phyloP scores from a whole-genome alignment of 257 asterid genomes.

The Verbena officinalis region DNA sequence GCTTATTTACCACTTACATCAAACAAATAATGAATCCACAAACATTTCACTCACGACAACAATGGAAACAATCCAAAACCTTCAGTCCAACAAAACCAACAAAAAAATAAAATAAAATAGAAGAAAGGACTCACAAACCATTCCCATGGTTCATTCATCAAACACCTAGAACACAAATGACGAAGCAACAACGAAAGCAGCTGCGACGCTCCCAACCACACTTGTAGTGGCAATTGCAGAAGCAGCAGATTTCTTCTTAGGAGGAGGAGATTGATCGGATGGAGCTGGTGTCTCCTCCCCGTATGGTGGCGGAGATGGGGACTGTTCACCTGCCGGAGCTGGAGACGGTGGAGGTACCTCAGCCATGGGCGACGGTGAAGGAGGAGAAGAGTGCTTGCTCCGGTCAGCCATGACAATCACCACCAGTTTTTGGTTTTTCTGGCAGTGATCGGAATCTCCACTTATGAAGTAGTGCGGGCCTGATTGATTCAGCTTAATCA shows the following conservation, averaged over 20 bases:
- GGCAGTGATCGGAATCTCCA: slow-evolving; percentile 67
- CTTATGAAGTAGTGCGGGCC: slow-evolving; percentile 82
- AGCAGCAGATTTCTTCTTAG: slow-evolving; percentile 43
- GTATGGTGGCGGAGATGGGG: slow-evolving; percentile 46
- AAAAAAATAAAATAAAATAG: no score
- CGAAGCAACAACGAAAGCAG: slow-evolving; percentile 50
- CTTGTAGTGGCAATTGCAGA: slow-evolving; percentile 25
- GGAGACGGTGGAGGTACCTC: slow-evolving; percentile 50
- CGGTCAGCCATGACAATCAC: slow-evolving; percentile 79
- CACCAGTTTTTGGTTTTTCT: slow-evolving; percentile 59
- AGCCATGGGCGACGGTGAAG: slow-evolving; percentile 41
- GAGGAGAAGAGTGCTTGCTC: slow-evolving; percentile 43
- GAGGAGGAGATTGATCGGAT: slow-evolving; percentile 53
- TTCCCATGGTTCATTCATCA: slow-evolving; percentile 18
- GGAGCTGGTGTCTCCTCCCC: slow-evolving; percentile 39
- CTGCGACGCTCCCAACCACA: slow-evolving; percentile 40
- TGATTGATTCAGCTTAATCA: slow-evolving; percentile 46
- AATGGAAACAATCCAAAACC: slow-evolving; percentile 29
- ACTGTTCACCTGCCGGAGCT: slow-evolving; percentile 39
- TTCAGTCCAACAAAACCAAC: background rate
- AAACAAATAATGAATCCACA: slow-evolving; percentile 28
- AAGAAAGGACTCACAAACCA: background rate
- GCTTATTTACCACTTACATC: background rate
- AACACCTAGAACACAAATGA: slow-evolving; percentile 38
- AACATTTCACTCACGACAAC: slow-evolving; percentile 27